Evolutionary conservation across 495 filamentous ascomycete genomes (phyloP), one percentile per base, ranked within the genome.

Genomic region (Patellaria atrata): DNA sequence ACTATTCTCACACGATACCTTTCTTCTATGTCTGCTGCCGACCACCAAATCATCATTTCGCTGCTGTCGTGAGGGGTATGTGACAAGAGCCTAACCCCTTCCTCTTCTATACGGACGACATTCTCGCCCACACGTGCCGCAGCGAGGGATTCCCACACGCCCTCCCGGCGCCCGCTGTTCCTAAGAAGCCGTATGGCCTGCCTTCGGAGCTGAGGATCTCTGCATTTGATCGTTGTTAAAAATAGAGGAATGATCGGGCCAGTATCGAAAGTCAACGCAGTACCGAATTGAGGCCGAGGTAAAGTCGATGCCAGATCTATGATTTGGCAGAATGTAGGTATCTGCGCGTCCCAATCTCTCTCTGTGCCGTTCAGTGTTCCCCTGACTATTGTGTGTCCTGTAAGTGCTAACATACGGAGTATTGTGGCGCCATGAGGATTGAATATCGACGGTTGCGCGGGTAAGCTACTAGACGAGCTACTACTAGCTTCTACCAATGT

Each of bases 171-270:
- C 23, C 47, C 27, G 16, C 38, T 35, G 33, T 30, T 37, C 5
- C 37, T 28, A 2, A 50, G 38, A 2, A 50, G 27, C 12, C 30
- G 29, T 13, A 50, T 40, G 13, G 47, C 47, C 2, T 41, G 47
- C 20, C 47, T 22, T 1, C 47, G 43, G 2, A 50, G 12, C 2
- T 41, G 16, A 7, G 47, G 47, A 19, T 50, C 47, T 2, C 47
- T 43, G 24, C 47, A 50, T 9, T 37, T 31, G 43, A 38, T 43
- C 10, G 47, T 36, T 17, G 33, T 31, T n/a, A 50, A 5, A 30
- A 50, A 50, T 12, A 50, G 36, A 3, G 47, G 47, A 1, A 47
- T 40, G 17, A 50, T 50, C 3, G 43, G 38, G 9, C 40, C 43
- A 14, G 47, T 32, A 23, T 50, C 47, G 33, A 46, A 50, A n/a